Evolutionary conservation across 2,329 filamentous ascomycete species (phyloP), one percentile per base, ranked within the genome.

Genomic region (Akanthomyces uredinophilus): DNA sequence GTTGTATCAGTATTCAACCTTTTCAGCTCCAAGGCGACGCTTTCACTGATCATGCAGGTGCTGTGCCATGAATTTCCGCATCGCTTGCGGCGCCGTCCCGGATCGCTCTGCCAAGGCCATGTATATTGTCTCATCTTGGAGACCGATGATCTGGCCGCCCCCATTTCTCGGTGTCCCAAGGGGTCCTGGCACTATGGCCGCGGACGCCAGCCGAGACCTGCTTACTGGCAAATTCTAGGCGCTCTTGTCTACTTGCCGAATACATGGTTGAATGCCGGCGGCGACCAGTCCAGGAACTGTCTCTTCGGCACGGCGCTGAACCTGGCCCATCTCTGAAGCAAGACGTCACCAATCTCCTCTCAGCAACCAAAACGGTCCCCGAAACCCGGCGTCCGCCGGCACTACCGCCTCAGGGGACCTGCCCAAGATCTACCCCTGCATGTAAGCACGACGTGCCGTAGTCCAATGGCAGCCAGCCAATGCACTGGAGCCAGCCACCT

Each of bases 101-200:
- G 54, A 47, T 57, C 43, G 32, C 6, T n/a, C 13, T 27, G 27
- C n/a, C 24, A 11, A 56, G 18, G 3, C 27, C 20, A 10, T 13
- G 16, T 35, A 35, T 20, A 22, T 18, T 24, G 29, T 47, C 54
- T 57, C 43, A 47, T 47, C n/a, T 47, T 57, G n/a, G 43, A 18
- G 32, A 57, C 43, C 54, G 54, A 57, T 24, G 41, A 18, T 18
- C 51, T n/a, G 50, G n/a, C 14, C 13, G 27, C n/a, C 41, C 27
- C 54, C 54, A 57, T 37, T 37, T 29, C 32, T 57, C 54, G 43
- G 43, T 57, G 43, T 37, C n/a, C 43, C 54, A 57, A 57, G 18
- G 7, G n/a, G 29, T 22, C 32, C 32, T 53, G 35, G 50, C 32
- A 14, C n/a, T 6, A 3, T 20, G 41, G 41, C n/a, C 46, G 22